Evolutionary conservation across 176 grass and related monocot genomes (phyloP).

Genomic region (Sorghum bicolor): Sorghum_bicolor_NCBIv3 NC_012871.2:71701501-71702000

Average conservation of each 20-base stretch:
- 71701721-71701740: too few relatives aligned
- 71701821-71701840: slow-evolving; percentile 30
- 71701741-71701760: background rate
- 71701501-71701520: too few relatives aligned
- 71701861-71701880: slow-evolving; percentile 21
- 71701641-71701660: too few relatives aligned
- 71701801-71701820: background rate
- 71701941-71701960: slow-evolving; percentile 31
- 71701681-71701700: too few relatives aligned
- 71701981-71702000: background rate
- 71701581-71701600: too few relatives aligned
- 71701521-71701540: too few relatives aligned
- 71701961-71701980: background rate
- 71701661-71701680: too few relatives aligned
- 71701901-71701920: slow-evolving; percentile 33
- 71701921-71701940: slow-evolving; percentile 21
- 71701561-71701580: too few relatives aligned
- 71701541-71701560: too few relatives aligned
- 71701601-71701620: too few relatives aligned
- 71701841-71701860: slow-evolving; percentile 35
- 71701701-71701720: too few relatives aligned
- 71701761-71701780: slow-evolving; percentile 1
- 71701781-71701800: background rate
- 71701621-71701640: too few relatives aligned
- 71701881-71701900: slow-evolving; percentile 6